Evolutionary conservation across 805 yeast genomes (phyloP).

Genomic region (Candida ovalis): DNA sequence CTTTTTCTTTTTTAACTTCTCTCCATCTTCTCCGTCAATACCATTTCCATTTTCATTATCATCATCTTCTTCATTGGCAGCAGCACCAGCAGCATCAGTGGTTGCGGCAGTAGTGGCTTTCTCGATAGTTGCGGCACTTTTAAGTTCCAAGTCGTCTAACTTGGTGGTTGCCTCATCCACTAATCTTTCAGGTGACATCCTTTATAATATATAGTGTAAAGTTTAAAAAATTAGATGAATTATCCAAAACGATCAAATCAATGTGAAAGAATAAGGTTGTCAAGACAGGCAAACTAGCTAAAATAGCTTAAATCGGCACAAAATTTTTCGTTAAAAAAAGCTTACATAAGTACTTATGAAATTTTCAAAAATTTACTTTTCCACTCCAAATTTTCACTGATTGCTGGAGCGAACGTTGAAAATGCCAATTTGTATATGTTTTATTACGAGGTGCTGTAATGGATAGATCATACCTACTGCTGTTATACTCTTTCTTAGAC

Average conservation of each 20-base stretch:
- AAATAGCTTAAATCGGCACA: no score
- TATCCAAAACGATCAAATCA: no score
- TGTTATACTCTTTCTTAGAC: background rate
- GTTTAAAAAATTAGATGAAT: no score
- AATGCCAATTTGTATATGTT: no score
- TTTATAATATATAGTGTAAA: background rate
- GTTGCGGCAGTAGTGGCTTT: background rate
- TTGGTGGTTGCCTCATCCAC: background rate
- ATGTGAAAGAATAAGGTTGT: no score
- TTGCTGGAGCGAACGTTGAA: background rate
- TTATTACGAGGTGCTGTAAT: no score
- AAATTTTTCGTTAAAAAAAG: no score
- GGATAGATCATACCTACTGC: no score
- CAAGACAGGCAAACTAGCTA: no score
- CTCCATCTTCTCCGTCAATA: slow-evolving; percentile 31
- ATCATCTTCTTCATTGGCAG: slow-evolving; percentile 9
- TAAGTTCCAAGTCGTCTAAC: background rate
- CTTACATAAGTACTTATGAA: no score
- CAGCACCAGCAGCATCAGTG: background rate
- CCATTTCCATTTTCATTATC: slow-evolving; percentile 19
- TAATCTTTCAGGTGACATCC: background rate
- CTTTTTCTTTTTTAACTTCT: slow-evolving; percentile 45
- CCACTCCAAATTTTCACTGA: background rate
- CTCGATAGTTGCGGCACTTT: background rate
- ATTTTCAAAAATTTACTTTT: background rate